These are phyloP conservation scores for Jaenimonas drosophilae DNA, from an alignment of 208 protist genomes.

Conservation along the genomic window DNA sequence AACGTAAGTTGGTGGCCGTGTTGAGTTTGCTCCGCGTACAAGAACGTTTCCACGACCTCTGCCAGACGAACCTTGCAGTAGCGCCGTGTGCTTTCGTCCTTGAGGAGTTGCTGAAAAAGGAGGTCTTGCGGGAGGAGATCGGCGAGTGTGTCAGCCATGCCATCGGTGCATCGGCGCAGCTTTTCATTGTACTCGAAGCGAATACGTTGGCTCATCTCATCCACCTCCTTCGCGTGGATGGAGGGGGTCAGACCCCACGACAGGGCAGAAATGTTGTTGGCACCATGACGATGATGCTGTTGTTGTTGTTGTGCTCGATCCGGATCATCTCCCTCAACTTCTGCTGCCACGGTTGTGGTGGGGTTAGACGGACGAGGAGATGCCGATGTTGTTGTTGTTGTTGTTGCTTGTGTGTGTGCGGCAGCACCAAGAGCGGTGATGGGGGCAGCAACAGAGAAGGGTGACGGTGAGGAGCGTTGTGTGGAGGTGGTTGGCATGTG, in stretches of 20 bases:
- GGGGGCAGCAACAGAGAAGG: too few species aligned
- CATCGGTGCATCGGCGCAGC: constrained; percentile 42
- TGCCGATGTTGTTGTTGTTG: too few species aligned
- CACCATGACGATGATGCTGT: neutral
- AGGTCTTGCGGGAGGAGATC: constrained; percentile 57
- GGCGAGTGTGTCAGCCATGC: constrained; percentile 43
- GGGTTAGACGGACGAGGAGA: too few species aligned
- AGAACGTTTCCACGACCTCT: constrained; percentile 74
- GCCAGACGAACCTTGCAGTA: constrained; percentile 62
- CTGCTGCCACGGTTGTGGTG: too few species aligned
- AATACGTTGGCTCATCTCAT: too few species aligned
- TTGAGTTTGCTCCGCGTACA: constrained; percentile 59
- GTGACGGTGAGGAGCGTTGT: too few species aligned
- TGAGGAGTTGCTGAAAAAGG: constrained; percentile 65
- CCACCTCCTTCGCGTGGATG: neutral
- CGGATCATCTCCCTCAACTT: neutral
- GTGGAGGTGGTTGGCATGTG: too few species aligned
- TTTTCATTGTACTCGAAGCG: constrained; percentile 61
- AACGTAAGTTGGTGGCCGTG: constrained; percentile 67
- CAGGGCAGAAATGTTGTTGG: too few species aligned
- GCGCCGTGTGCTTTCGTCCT: constrained; percentile 47
- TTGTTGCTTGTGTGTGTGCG: too few species aligned
- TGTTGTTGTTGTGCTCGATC: neutral
- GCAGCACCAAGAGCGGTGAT: too few species aligned
- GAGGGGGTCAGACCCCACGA: too few species aligned